Conservation (phyloP, 139 green algal genomes). For the Mesostigma viride region DNA sequence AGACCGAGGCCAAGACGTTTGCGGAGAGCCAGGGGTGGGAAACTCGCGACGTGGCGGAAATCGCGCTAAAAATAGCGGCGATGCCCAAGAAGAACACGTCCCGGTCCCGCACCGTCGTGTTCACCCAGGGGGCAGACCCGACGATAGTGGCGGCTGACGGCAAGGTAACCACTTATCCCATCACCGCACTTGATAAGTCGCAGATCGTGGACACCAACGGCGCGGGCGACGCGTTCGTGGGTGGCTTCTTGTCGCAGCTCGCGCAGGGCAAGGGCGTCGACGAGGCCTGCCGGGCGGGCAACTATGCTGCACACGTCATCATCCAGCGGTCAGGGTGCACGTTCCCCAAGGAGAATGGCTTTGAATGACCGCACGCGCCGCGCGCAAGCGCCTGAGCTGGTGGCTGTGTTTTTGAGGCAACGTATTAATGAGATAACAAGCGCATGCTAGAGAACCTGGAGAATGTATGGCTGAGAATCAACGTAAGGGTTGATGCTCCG, state of each 20-base stretch:
- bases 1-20: conserved; percentile 86
- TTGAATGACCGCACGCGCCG: conserved; percentile 7
- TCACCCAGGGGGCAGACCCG: conserved; percentile 77
- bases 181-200: conserved; percentile 61
- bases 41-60: conserved; percentile 64
- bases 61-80: conserved; percentile 67
- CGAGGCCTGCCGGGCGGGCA: conserved; percentile 72
- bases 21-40: conserved; percentile 82
- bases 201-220: conserved; percentile 97
- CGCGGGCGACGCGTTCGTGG: conserved; percentile 66
- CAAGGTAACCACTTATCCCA: conserved; percentile 44
- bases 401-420: too few species aligned
- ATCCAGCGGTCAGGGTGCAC: conserved; percentile 82
- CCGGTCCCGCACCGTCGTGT: conserved; percentile 68
- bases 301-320: conserved; percentile 83
- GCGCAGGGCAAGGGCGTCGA: conserved; percentile 64
- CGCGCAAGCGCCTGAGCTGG: too few species aligned
- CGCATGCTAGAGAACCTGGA: too few species aligned
- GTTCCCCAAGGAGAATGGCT: conserved; percentile 34
- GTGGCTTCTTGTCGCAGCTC: conserved; percentile 93
- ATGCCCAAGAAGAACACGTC: conserved; percentile 70
- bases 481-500: too few species aligned
- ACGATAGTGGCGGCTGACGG: conserved; percentile 74
- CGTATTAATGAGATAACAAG: too few species aligned
- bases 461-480: too few species aligned